These are phyloP conservation scores for Zea mays DNA, from an alignment of 176 grass and related monocot species.

Conservation along the genomic window Zm-B73-REFERENCE-NAM-5.0 NC_050097.1:18201501-18202000, in stretches of 20 bases:
- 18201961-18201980: slow-evolving; percentile 48
- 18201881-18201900: slow-evolving; percentile 49
- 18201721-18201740: slow-evolving; percentile 34
- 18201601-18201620: slow-evolving; percentile 45
- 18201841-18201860: slow-evolving; percentile 30
- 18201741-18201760: slow-evolving; percentile 42
- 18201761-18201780: slow-evolving; percentile 60
- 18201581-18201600: slow-evolving; percentile 39
- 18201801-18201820: slow-evolving; percentile 23
- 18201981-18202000: slow-evolving; percentile 77
- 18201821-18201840: slow-evolving; percentile 21
- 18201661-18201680: slow-evolving; percentile 36
- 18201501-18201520: slow-evolving; percentile 33
- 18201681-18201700: slow-evolving; percentile 31
- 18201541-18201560: slow-evolving; percentile 34
- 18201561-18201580: slow-evolving; percentile 37
- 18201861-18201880: slow-evolving; percentile 31
- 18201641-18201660: slow-evolving; percentile 29
- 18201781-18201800: slow-evolving; percentile 45
- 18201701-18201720: slow-evolving; percentile 34
- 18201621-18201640: slow-evolving; percentile 37
- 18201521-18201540: slow-evolving; percentile 41
- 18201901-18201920: slow-evolving; percentile 22
- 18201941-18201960: slow-evolving; percentile 41
- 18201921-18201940: slow-evolving; percentile 34